These are phyloP conservation scores for Chondrus crispus DNA, from an alignment of 23 red algal genomes.

Conservation along the genomic window DNA sequence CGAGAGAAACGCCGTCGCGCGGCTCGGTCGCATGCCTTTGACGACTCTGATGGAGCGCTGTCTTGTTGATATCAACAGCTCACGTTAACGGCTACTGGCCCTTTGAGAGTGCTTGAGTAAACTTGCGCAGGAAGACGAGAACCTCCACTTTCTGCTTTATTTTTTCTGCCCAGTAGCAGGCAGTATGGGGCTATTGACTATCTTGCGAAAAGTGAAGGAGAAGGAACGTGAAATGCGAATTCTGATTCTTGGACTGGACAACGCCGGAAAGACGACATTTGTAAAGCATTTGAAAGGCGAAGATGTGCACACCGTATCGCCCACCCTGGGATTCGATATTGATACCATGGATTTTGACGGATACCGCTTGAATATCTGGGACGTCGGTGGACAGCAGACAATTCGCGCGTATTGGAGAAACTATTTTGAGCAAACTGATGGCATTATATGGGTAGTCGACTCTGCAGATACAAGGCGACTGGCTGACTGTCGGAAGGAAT, in stretches of 20 bases:
- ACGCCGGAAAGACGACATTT: slow-evolving; percentile 92
- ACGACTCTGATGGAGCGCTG: too few relatives aligned
- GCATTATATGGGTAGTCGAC: slow-evolving; percentile 95
- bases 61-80: too few relatives aligned
- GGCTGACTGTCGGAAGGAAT: slow-evolving; percentile 45
- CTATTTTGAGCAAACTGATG: slow-evolving; percentile 99
- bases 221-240: slow-evolving; percentile 71
- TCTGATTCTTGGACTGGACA: slow-evolving; percentile 88
- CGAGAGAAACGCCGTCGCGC: too few relatives aligned
- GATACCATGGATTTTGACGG: slow-evolving; percentile 61
- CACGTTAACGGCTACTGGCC: too few relatives aligned
- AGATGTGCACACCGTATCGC: slow-evolving; percentile 69
- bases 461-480: slow-evolving; percentile 69
- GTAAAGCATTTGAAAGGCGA: slow-evolving; percentile 72
- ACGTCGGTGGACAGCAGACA: slow-evolving; percentile 93
- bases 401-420: slow-evolving; percentile 97
- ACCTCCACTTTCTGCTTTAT: too few relatives aligned
- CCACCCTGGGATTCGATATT: slow-evolving; percentile 94
- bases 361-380: slow-evolving; percentile 91
- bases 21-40: too few relatives aligned
- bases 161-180: too few relatives aligned
- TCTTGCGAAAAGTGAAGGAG: slow-evolving; percentile 76
- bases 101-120: too few relatives aligned
- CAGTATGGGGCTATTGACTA: slow-evolving; percentile 90
- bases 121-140: too few relatives aligned